A percentile compares a stretch with the other conserved stretches of the same genome.
These are phyloP conservation scores for Cryphonectria radicalis DNA, from an alignment of 2,329 filamentous ascomycete species.

Conservation along the genomic window DNA sequence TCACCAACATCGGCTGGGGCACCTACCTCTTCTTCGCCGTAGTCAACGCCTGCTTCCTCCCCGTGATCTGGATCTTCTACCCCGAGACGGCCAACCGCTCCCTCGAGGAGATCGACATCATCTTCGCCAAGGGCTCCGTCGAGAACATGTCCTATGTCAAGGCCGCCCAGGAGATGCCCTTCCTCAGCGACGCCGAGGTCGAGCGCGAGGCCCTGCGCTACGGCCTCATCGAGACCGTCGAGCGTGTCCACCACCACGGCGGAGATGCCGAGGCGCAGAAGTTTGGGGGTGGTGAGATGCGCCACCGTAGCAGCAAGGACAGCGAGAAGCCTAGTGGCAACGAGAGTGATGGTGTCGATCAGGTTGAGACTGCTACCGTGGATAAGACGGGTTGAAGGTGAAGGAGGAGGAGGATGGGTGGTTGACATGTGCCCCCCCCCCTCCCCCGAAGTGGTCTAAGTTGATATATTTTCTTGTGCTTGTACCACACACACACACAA, in stretches of 20 bases:
- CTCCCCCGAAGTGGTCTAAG: too few relatives aligned
- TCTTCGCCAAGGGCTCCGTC: slow-evolving; percentile 58
- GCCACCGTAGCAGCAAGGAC: slow-evolving; percentile 16
- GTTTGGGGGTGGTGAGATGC: slow-evolving; percentile 16
- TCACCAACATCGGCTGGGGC: slow-evolving; percentile 55
- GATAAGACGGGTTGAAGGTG: slow-evolving; percentile 1
- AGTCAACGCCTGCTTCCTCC: slow-evolving; percentile 57
- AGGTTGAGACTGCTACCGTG: neutral
- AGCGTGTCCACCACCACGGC: slow-evolving; percentile 25
- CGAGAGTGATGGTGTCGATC: slow-evolving; percentile 12
- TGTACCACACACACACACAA: neutral
- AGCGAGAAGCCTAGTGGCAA: slow-evolving; percentile 28
- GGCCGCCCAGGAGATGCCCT: slow-evolving; percentile 60
- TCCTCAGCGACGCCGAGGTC: slow-evolving; percentile 55
- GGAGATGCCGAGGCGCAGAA: slow-evolving; percentile 20
- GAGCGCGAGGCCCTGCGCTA: slow-evolving; percentile 50
- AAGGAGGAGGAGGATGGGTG: too few relatives aligned
- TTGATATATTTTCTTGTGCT: neutral
- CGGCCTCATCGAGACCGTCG: slow-evolving; percentile 35
- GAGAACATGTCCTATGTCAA: slow-evolving; percentile 65
- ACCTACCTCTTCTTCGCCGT: slow-evolving; percentile 61
- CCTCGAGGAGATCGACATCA: slow-evolving; percentile 72
- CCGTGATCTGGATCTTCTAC: slow-evolving; percentile 56
- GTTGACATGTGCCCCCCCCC: neutral
- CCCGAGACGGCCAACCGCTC: slow-evolving; percentile 59